Evolutionary conservation across 2,329 filamentous ascomycete genomes (phyloP).

Genomic region (Helminthosporium solani): DNA sequence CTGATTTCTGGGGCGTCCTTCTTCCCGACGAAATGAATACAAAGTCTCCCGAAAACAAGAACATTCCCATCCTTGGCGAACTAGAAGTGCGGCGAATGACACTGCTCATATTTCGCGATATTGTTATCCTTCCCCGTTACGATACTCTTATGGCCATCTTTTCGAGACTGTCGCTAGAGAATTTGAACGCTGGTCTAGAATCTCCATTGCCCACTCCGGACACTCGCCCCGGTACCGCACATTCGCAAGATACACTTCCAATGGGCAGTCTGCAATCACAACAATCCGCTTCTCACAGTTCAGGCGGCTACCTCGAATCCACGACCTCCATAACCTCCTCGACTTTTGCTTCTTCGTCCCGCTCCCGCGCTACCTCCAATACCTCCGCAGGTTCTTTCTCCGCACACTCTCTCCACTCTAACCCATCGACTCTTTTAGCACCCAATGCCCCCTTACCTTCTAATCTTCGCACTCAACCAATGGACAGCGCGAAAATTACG

Average conservation of each 20-base stretch:
- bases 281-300: constrained; percentile 63
- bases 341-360: constrained; percentile 49
- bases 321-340: constrained; percentile 56
- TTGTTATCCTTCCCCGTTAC: constrained; percentile 83
- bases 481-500: constrained; percentile 72
- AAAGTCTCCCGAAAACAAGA: constrained; percentile 44
- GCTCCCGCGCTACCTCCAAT: constrained; percentile 83
- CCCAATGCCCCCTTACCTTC: constrained; percentile 22
- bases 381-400: constrained; percentile 59
- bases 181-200: constrained; percentile 52
- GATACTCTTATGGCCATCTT: constrained; percentile 88
- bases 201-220: constrained; percentile 30
- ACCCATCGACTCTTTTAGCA: constrained; percentile 24
- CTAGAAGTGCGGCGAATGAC: constrained; percentile 89
- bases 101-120: constrained; percentile 83
- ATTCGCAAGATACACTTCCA: constrained; percentile 22
- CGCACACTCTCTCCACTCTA: constrained; percentile 40
- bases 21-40: constrained; percentile 51
- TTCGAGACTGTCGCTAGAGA: constrained; percentile 84
- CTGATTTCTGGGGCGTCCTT: constrained; percentile 85
- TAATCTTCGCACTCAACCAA: constrained; percentile 32
- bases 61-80: constrained; percentile 52
- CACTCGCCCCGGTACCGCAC: constrained; percentile 35
- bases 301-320: constrained; percentile 74
- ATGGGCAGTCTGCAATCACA: constrained; percentile 69